Conservation (phyloP, 2,329 filamentous ascomycete genomes). For the Trichoderma sp. region DNA sequence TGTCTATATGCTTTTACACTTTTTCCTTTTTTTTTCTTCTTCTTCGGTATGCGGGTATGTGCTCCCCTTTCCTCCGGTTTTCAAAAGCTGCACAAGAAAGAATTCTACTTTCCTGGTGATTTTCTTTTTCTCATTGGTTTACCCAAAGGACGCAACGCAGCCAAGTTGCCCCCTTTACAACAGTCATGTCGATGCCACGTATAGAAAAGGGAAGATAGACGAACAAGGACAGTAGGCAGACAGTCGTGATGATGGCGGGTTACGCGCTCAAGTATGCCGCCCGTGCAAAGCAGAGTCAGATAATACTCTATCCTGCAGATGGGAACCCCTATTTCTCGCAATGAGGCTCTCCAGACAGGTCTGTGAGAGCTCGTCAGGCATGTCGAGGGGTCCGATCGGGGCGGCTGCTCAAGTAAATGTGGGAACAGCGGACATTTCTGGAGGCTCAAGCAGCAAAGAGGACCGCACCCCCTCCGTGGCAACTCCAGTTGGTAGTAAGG, state of each 20-base stretch:
- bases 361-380: background rate
- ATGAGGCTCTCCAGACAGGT: background rate
- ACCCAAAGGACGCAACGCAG: background rate
- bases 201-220: background rate
- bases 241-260: background rate
- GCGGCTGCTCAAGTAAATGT: background rate
- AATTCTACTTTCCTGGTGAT: background rate
- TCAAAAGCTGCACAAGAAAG: background rate
- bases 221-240: background rate
- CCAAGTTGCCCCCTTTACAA: background rate
- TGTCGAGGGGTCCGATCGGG: background rate
- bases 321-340: background rate
- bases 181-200: background rate
- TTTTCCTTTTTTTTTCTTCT: conserved; percentile 1
- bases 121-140: background rate
- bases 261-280: conserved; percentile 7
- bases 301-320: background rate
- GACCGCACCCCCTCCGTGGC: conserved; percentile 2
- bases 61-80: background rate
- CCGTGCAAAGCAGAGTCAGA: background rate
- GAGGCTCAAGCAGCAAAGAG: background rate
- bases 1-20: conserved; percentile 27
- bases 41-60: background rate
- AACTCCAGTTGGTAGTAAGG: conserved; percentile 4
- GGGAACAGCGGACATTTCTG: background rate